Conservation (phyloP, 805 yeast genomes). For the Monosporozyma unispora region DNA sequence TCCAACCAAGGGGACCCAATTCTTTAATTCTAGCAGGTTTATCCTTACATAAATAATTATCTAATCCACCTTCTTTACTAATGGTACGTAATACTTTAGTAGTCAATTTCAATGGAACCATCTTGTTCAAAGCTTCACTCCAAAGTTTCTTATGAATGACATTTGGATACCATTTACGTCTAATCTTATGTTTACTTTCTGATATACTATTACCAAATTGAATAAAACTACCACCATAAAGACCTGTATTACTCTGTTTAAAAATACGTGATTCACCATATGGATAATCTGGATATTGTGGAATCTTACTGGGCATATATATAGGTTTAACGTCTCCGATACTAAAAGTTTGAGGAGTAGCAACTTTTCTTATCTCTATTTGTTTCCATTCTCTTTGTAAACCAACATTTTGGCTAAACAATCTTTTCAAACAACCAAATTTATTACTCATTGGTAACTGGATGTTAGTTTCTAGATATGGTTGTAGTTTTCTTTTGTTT, state of each 20-base stretch:
- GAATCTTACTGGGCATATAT: constrained; percentile 36
- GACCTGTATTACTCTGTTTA: constrained; percentile 79
- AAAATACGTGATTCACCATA: constrained; percentile 71
- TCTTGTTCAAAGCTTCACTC: constrained; percentile 66
- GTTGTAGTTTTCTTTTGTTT: neutral
- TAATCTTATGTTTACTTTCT: constrained; percentile 63
- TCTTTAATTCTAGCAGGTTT: constrained; percentile 86
- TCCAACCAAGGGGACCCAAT: constrained; percentile 90
- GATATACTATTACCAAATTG: constrained; percentile 70
- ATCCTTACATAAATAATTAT: constrained; percentile 77
- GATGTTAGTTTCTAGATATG: neutral
- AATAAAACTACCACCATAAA: constrained; percentile 82
- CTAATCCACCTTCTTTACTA: constrained; percentile 91
- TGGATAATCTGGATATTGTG: constrained; percentile 55
- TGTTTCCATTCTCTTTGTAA: constrained; percentile 32
- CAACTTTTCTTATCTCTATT: constrained; percentile 41
- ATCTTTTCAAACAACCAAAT: neutral
- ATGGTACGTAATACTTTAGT: constrained; percentile 80
- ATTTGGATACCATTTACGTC: constrained; percentile 77
- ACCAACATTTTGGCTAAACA: neutral
- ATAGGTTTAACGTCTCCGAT: constrained; percentile 48
- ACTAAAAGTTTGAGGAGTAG: constrained; percentile 35
- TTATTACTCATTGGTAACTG: neutral
- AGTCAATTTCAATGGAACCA: constrained; percentile 53
- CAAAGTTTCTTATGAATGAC: constrained; percentile 66